Percentiles rank a stretch among this genome's conserved stretches.
phyloP scores from a whole-genome alignment of 106 monocot genomes.

The Dendrobium officinale region DNA sequence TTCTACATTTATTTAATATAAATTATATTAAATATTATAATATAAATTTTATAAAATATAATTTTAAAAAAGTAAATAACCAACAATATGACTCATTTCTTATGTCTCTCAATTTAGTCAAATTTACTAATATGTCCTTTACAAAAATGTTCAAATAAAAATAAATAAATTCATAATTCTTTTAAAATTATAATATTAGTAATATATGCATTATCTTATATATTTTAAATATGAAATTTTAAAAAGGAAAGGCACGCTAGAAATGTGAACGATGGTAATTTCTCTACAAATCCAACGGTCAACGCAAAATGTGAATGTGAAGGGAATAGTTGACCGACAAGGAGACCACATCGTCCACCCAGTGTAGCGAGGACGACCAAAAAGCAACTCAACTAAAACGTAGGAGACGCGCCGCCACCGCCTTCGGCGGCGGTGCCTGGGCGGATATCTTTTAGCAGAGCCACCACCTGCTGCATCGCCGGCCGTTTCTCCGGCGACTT shows the following conservation, averaged over 20 bases:
- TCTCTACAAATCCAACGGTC: neutral
- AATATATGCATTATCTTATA: too few relatives aligned
- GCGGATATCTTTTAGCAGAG: constrained; percentile 65
- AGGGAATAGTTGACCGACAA: neutral
- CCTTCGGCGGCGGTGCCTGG: neutral
- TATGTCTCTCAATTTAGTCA: too few relatives aligned
- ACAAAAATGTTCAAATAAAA: too few relatives aligned
- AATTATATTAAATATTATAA: too few relatives aligned
- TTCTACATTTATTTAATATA: too few relatives aligned
- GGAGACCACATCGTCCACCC: neutral
- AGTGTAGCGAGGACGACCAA: neutral
- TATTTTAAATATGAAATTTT: neutral
- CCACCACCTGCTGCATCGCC: constrained; percentile 80
- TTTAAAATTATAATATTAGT: too few relatives aligned
- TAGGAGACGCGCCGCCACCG: neutral
- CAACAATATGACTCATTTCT: too few relatives aligned
- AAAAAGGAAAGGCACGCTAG: neutral
- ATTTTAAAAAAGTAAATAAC: too few relatives aligned
- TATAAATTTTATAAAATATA: too few relatives aligned
- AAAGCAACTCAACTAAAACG: neutral
- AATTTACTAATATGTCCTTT: too few relatives aligned
- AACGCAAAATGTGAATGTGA: neutral
- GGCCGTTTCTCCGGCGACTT: constrained; percentile 53
- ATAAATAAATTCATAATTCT: too few relatives aligned
- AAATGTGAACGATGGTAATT: neutral